phyloP scores from a whole-genome alignment of 495 filamentous ascomycete genomes.

The Chaetomidium leptoderma region DNA sequence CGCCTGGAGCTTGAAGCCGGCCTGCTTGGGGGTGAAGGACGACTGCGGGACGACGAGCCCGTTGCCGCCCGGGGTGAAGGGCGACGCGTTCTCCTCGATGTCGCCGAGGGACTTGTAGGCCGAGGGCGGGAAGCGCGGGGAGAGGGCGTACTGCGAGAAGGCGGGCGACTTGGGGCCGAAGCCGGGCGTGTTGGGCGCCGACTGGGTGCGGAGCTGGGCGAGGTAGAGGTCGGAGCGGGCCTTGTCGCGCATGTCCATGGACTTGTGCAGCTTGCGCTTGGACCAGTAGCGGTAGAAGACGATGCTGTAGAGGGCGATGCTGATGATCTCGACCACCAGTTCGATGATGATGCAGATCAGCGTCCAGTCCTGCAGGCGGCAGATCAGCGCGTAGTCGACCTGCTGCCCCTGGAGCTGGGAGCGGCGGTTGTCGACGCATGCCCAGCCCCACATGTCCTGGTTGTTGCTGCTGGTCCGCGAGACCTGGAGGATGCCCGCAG shows the following conservation, averaged over 20 bases:
- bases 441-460: conserved; percentile 96
- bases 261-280: conserved; percentile 89
- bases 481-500: conserved; percentile 77
- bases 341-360: conserved; percentile 97
- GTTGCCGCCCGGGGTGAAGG: conserved; percentile 46
- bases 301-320: conserved; percentile 86
- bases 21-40: conserved; percentile 37
- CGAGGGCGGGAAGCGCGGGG: conserved; percentile 52
- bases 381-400: conserved; percentile 87
- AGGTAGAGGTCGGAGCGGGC: conserved; percentile 93
- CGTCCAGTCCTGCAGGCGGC: conserved; percentile 93
- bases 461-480: conserved; percentile 64
- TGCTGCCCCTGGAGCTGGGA: conserved; percentile 66
- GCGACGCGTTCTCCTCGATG: conserved; percentile 42
- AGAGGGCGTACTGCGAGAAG: conserved; percentile 50
- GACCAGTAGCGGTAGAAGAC: conserved; percentile 95
- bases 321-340: conserved; percentile 85
- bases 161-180: conserved; percentile 63
- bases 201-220: conserved; percentile 86
- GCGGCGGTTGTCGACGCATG: conserved; percentile 83
- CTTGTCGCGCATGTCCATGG: conserved; percentile 91
- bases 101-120: conserved; percentile 46
- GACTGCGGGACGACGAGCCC: conserved; percentile 43
- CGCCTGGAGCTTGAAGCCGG: conserved; percentile 75
- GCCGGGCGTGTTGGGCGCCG: conserved; percentile 90